Evolutionary conservation across 352 stramenopile species (phyloP), one percentile per base, ranked within the genome.

Genomic region (Blastocystis sp.): DNA sequence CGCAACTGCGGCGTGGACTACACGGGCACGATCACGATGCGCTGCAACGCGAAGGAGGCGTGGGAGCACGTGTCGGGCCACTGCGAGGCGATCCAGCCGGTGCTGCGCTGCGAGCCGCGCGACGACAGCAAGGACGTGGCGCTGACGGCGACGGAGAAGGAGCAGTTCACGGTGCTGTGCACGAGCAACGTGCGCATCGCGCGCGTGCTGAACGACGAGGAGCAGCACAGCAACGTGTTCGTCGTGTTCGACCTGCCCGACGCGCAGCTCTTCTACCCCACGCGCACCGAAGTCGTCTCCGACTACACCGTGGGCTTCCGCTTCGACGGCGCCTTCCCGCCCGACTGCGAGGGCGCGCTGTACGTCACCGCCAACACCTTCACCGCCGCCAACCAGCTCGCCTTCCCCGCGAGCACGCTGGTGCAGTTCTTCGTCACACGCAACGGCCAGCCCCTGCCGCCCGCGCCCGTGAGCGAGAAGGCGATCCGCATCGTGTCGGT

Each of bases 1-100:
- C 19, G 28, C 38, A 77, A 77, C 52, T 77, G 66, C 52, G 66
- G 41, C 60, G 66, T 77, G 28, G 66, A 77, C 52, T 77, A 77
- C 66, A 41, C 66, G n/a, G 66, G 66, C 7, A 77, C 60, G 66
- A 21, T 59, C 5, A 41, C 45, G 5, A 60, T 60, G 34, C 34
- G 19, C 43, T 77, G 66, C 52, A 77, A 60, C 38, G 66, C 66
- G 3, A n/a, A 34, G n/a, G 38, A 77, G 66, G 3, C 53, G 66
- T 77, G 66, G 66, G 66, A 77, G 60, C 64, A 38, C 43, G 23
- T 40, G 14, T 40, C 14, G 40, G 64, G 64, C n/a, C 40, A 3
- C 4, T 71, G 64, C 23, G 14, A n/a, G 4, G 23, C 64, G 5
- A 43, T 71, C 2, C 5, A 5, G n/a, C 64, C 64, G 23, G 48